A percentile compares a stretch with the other conserved stretches of the same genome.
phyloP scores from a whole-genome alignment of 2,329 filamentous ascomycete species.

The Orbilia brochopaga region DNA sequence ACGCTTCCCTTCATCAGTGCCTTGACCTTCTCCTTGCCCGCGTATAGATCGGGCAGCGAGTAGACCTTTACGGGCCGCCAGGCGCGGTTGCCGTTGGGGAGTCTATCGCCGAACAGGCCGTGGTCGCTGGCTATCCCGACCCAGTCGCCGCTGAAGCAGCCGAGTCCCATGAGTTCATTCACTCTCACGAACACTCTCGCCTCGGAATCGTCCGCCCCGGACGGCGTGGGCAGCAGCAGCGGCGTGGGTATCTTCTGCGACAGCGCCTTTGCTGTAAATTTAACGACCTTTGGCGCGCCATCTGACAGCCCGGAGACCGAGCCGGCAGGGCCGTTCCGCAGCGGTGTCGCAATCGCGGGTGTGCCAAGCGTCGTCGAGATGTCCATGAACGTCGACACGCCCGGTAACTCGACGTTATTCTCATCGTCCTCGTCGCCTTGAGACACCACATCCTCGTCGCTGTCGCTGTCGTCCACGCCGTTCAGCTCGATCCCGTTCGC shows the following conservation, averaged over 20 bases:
- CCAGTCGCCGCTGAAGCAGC: slow-evolving; percentile 98
- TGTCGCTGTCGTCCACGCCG: slow-evolving; percentile 66
- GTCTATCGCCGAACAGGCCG: slow-evolving; percentile 57
- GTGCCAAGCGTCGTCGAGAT: slow-evolving; percentile 39
- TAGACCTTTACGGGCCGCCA: slow-evolving; percentile 90
- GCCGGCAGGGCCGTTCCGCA: slow-evolving; percentile 33
- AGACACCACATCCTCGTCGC: slow-evolving; percentile 64
- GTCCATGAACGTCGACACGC: slow-evolving; percentile 49
- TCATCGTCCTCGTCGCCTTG: slow-evolving; percentile 56
- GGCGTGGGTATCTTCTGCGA: slow-evolving; percentile 71
- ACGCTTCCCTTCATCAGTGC: slow-evolving; percentile 58
- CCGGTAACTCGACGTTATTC: slow-evolving; percentile 34
- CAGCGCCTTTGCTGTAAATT: slow-evolving; percentile 52
- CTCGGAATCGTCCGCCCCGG: slow-evolving; percentile 77
- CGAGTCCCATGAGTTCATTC: slow-evolving; percentile 81
- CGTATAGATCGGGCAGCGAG: slow-evolving; percentile 78
- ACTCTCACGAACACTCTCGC: slow-evolving; percentile 90
- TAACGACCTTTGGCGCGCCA: slow-evolving; percentile 56
- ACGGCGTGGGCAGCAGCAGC: slow-evolving; percentile 81
- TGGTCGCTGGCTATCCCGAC: slow-evolving; percentile 61
- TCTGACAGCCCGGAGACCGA: slow-evolving; percentile 69
- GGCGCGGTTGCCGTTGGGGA: slow-evolving; percentile 45
- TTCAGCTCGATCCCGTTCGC: slow-evolving; percentile 59
- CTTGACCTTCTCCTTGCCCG: slow-evolving; percentile 60
- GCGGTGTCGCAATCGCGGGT: slow-evolving; percentile 36